These are phyloP conservation scores for Saccharomyces cerevisiae DNA, from an alignment of 805 yeast species.

Conservation along the genomic window DNA sequence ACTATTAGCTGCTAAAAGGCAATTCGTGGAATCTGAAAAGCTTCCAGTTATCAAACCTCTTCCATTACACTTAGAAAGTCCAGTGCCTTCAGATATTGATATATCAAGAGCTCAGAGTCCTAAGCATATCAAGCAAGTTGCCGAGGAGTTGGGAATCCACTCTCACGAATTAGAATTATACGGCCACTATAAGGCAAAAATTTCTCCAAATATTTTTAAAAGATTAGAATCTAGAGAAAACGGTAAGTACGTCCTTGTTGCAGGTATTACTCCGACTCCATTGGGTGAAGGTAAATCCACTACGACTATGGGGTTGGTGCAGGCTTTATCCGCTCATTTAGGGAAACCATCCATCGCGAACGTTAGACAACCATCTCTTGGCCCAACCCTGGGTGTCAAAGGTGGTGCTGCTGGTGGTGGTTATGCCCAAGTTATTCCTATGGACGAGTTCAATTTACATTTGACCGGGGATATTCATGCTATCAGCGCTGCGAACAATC, in stretches of 20 bases:
- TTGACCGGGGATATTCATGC: slow-evolving; percentile 97
- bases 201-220: slow-evolving; percentile 57
- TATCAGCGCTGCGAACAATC: slow-evolving; percentile 84
- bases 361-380: slow-evolving; percentile 97
- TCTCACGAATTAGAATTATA: slow-evolving; percentile 75
- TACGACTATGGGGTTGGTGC: slow-evolving; percentile 93
- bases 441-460: slow-evolving; percentile 98
- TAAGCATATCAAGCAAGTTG: slow-evolving; percentile 66
- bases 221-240: slow-evolving; percentile 56
- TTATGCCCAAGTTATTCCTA: slow-evolving; percentile 93
- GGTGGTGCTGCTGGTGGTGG: slow-evolving; percentile 99
- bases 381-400: slow-evolving; percentile 96
- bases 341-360: slow-evolving; percentile 80
- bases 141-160: slow-evolving; percentile 72
- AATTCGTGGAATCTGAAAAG: slow-evolving; percentile 33
- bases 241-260: slow-evolving; percentile 85
- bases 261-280: slow-evolving; percentile 98
- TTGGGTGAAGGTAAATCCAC: slow-evolving; percentile 97
- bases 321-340: slow-evolving; percentile 88
- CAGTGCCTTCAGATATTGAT: slow-evolving; percentile 87
- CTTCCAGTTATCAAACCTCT: slow-evolving; percentile 48
- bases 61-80: slow-evolving; percentile 44
- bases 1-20: slow-evolving; percentile 64
- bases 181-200: slow-evolving; percentile 87
- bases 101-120: slow-evolving; percentile 87